Evolutionary conservation across 2,329 filamentous ascomycete genomes (phyloP).

Genomic region (Aplosporella prunicola): DNA sequence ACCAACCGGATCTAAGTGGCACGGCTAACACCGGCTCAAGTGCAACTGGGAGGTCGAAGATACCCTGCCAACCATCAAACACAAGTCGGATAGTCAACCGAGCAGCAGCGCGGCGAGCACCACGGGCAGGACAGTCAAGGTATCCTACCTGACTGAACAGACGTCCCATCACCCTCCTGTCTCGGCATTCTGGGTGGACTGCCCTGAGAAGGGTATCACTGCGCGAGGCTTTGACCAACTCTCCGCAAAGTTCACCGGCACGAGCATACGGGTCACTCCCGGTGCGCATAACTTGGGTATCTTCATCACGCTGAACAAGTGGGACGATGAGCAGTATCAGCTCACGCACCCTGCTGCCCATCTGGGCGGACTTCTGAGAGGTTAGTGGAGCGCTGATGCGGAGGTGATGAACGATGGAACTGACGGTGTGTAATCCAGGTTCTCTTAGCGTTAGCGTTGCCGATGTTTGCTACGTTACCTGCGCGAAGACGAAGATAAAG

Average conservation of each 20-base stretch:
- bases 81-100: slow-evolving; percentile 32
- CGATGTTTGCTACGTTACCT: slow-evolving; percentile 80
- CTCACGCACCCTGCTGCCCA: slow-evolving; percentile 92
- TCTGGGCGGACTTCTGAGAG: slow-evolving; percentile 76
- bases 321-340: slow-evolving; percentile 84
- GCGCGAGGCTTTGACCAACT: slow-evolving; percentile 93
- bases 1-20: slow-evolving; percentile 2
- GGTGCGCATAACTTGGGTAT: slow-evolving; percentile 94
- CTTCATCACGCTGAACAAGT: slow-evolving; percentile 75
- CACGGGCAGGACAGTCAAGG: slow-evolving; percentile 51
- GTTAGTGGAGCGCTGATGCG: slow-evolving; percentile 19
- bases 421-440: too few relatives aligned
- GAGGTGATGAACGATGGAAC: too few relatives aligned
- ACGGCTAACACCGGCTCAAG: slow-evolving; percentile 34
- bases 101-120: slow-evolving; percentile 28
- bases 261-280: slow-evolving; percentile 80
- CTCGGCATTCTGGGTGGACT: slow-evolving; percentile 89
- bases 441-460: slow-evolving; percentile 84
- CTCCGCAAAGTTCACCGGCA: slow-evolving; percentile 94
- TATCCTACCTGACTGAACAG: slow-evolving; percentile 95
- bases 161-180: slow-evolving; percentile 97
- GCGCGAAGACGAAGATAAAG: slow-evolving; percentile 83
- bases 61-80: slow-evolving; percentile 52
- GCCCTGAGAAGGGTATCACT: slow-evolving; percentile 78
- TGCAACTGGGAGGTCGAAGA: slow-evolving; percentile 94